These are phyloP conservation scores for Xylaria venustula DNA, from an alignment of 495 filamentous ascomycete species.

Conservation along the genomic window DNA sequence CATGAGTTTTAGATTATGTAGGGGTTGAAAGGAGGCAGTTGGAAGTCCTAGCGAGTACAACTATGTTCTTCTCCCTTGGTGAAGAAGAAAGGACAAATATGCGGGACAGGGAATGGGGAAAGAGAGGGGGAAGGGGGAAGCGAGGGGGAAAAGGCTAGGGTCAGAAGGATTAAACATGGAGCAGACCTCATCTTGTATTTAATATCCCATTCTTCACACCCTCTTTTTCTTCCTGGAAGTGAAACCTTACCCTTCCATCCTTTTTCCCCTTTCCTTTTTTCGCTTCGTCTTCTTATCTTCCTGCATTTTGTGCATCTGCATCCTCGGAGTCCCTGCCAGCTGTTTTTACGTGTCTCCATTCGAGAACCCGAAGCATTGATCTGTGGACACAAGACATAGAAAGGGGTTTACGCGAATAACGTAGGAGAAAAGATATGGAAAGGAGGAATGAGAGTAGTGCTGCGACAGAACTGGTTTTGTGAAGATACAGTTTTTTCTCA, in stretches of 20 bases:
- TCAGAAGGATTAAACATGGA: neutral
- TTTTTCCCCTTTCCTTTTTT: conserved; percentile 18
- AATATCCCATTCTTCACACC: conserved; percentile 16
- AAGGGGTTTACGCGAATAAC: neutral
- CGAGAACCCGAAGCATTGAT: neutral
- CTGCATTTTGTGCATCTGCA: conserved; percentile 10
- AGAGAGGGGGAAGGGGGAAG: neutral
- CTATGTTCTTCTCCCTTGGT: too few relatives aligned
- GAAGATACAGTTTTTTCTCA: too few relatives aligned
- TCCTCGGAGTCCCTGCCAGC: conserved; percentile 1
- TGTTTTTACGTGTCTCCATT: neutral
- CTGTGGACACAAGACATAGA: neutral
- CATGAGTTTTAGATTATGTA: too few relatives aligned
- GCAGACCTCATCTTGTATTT: conserved; percentile 24
- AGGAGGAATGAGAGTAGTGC: neutral
- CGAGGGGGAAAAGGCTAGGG: neutral
- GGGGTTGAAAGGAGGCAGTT: neutral
- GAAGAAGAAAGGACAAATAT: neutral
- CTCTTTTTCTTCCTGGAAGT: conserved; percentile 1
- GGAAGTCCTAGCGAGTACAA: neutral
- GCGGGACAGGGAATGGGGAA: neutral
- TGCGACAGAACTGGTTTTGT: too few relatives aligned
- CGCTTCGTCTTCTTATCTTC: conserved; percentile 8
- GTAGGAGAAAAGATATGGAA: neutral
- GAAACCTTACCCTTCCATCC: conserved; percentile 1